Percentiles rank a stretch among this genome's conserved stretches.
Evolutionary conservation across 169 alveolate genomes (phyloP).

Genomic region (Cytauxzoon felis): DNA sequence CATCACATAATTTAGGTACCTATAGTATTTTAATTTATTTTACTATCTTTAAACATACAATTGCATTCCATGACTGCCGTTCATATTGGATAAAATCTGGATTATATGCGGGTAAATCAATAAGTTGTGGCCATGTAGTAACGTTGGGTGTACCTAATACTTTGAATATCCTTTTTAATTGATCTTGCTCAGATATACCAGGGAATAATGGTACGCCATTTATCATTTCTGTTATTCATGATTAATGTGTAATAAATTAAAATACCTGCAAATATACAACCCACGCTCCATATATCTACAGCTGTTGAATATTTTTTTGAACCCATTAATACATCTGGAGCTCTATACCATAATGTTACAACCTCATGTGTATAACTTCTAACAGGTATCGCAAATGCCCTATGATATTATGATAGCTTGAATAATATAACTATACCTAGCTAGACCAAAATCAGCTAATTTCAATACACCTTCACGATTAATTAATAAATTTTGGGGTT

Average conservation of each 20-base stretch:
- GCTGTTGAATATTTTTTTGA: conserved; percentile 96
- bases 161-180: conserved; percentile 93
- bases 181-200: conserved; percentile 95
- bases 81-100: conserved; percentile 71
- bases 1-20: conserved; percentile 75
- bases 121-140: conserved; percentile 88
- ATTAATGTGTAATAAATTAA: neutral
- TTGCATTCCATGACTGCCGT: conserved; percentile 68
- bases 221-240: conserved; percentile 86
- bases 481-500: conserved; percentile 97
- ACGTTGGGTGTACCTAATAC: conserved; percentile 94
- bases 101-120: conserved; percentile 89
- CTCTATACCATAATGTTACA: conserved; percentile 98
- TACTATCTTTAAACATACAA: conserved; percentile 34
- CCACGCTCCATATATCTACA: conserved; percentile 98
- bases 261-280: conserved; percentile 90
- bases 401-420: conserved; percentile 63
- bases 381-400: conserved; percentile 97
- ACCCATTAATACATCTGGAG: conserved; percentile 99
- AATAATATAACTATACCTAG: conserved; percentile 66
- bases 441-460: conserved; percentile 99
- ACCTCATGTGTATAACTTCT: conserved; percentile 97
- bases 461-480: conserved; percentile 89
- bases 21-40: neutral
- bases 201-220: conserved; percentile 96